Evolutionary conservation across 805 yeast species (phyloP).

Genomic region (Candida wancherniae): DNA sequence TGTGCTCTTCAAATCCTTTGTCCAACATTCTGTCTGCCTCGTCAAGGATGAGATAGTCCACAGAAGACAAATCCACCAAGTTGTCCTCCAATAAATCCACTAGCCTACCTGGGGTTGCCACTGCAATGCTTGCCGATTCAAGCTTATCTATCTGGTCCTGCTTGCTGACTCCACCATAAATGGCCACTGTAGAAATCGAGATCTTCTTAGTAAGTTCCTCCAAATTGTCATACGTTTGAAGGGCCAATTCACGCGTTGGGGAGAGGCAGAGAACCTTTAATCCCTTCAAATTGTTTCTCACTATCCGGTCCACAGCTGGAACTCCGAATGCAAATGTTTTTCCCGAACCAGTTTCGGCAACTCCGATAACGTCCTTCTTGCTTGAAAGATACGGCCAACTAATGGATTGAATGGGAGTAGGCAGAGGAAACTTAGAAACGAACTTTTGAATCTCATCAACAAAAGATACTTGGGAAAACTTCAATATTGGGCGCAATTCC

Average conservation of each 20-base stretch:
- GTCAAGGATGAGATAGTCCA: conserved; percentile 81
- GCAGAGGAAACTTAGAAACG: conserved; percentile 72
- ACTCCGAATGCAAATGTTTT: conserved; percentile 97
- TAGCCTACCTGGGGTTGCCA: conserved; percentile 98
- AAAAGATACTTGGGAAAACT: conserved; percentile 56
- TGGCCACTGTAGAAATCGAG: conserved; percentile 68
- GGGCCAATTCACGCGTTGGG: conserved; percentile 96
- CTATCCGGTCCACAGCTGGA: conserved; percentile 81
- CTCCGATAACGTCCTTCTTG: conserved; percentile 87
- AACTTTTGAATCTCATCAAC: conserved; percentile 54
- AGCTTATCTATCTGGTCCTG: conserved; percentile 79
- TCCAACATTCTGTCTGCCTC: conserved; percentile 99
- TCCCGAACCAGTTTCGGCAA: conserved; percentile 98
- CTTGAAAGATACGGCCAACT: conserved; percentile 88
- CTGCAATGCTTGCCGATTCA: conserved; percentile 67
- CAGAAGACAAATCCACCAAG: conserved; percentile 59
- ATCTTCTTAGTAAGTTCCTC: conserved; percentile 57
- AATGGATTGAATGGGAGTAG: conserved; percentile 93
- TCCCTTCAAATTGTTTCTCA: conserved; percentile 43
- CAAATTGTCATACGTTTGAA: conserved; percentile 86
- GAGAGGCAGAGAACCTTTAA: conserved; percentile 80
- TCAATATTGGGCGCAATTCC: conserved; percentile 62
- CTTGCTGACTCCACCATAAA: conserved; percentile 97
- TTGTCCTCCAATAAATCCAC: conserved; percentile 89
- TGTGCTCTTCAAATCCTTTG: conserved; percentile 97